Evolutionary conservation across 2,329 filamentous ascomycete species (phyloP), one percentile per base, ranked within the genome.

Genomic region (Colletotrichum truncatum): DNA sequence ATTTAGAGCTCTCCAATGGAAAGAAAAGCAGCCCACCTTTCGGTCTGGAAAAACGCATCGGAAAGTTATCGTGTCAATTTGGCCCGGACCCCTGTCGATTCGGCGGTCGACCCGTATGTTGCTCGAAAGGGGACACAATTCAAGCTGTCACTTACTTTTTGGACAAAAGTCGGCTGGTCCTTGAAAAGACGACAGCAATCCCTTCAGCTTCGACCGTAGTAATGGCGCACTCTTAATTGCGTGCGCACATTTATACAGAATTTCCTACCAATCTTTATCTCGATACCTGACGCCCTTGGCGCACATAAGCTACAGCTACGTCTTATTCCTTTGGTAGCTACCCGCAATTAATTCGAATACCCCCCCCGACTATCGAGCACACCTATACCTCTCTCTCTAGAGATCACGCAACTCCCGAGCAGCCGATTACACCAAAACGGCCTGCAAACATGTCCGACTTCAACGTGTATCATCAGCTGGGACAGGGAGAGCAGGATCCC

Each of bases 401-500:
- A 16, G 8, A 32, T 34, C 52, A 41, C 52, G 30, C 61, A 48
- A 46, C 18, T 9, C 48, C 30, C 51, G 12, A 62, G 53, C 21
- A 46, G n/a, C 16, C 36, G 25, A 39, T 34, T 32, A 39, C 30
- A 23, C 12, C 25, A 4, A n/a, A n/a, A 28, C 7, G 9, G 41
- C 28, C 43, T 51, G 23, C 43, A 68, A 75, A 69, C 69, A 88
- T 88, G 85, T 82, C 84, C 72, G 84, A 87, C 70, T 84, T 86
- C 73, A 76, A 81, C 66, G 83, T 83, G 75, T 88, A 85, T 71
- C 84, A 88, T 71, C 78, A 83, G 72, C 80, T 87, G 56, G 87
- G 85, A 49, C 85, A 88, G 72, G 84, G 83, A 71, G 83, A 85
- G 67, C 81, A 81, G 66, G 85, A 89, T 69, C 80, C 86, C 73